Conservation (phyloP, 495 filamentous ascomycete species). For the Baudoinia panamericana region DNA sequence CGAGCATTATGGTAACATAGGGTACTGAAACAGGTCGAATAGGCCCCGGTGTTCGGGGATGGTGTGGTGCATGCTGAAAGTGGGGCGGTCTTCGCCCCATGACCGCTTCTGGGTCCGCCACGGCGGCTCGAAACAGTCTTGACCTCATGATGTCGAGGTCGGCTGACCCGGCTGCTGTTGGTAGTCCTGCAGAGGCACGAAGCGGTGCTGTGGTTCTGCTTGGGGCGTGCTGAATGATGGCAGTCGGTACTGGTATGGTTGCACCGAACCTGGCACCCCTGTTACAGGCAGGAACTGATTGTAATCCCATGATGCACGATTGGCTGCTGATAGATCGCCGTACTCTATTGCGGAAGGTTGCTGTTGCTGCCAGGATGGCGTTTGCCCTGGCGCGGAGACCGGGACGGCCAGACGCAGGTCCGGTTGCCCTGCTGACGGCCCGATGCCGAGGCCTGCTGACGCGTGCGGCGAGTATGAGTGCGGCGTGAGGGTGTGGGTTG, state of each 20-base stretch:
- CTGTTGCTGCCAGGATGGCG: constrained; percentile 15
- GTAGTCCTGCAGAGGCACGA: constrained; percentile 20
- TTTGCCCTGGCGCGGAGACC: constrained; percentile 10
- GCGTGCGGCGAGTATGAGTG: constrained; percentile 12
- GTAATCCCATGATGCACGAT: constrained; percentile 4
- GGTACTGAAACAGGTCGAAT: neutral
- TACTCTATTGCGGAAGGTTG: neutral
- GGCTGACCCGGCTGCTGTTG: constrained; percentile 16
- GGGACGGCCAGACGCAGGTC: constrained; percentile 17
- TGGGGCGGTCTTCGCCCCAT: constrained; percentile 1
- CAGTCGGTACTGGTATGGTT: constrained; percentile 8
- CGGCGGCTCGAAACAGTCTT: neutral
- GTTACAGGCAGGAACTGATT: constrained; percentile 9
- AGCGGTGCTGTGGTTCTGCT: too few species aligned
- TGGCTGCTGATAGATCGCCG: constrained; percentile 1
- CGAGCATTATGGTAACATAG: neutral
- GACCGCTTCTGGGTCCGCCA: neutral
- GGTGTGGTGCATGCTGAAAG: constrained; percentile 2
- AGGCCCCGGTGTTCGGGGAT: neutral
- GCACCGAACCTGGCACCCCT: constrained; percentile 12
- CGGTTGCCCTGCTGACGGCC: constrained; percentile 14
- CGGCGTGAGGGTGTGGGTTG: constrained; percentile 3
- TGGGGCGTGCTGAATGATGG: constrained; percentile 14
- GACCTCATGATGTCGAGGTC: constrained; percentile 11
- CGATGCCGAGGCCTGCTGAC: constrained; percentile 17